phyloP scores from a whole-genome alignment of 768 basidiomycete species.

The Ramaria sp. region DNA sequence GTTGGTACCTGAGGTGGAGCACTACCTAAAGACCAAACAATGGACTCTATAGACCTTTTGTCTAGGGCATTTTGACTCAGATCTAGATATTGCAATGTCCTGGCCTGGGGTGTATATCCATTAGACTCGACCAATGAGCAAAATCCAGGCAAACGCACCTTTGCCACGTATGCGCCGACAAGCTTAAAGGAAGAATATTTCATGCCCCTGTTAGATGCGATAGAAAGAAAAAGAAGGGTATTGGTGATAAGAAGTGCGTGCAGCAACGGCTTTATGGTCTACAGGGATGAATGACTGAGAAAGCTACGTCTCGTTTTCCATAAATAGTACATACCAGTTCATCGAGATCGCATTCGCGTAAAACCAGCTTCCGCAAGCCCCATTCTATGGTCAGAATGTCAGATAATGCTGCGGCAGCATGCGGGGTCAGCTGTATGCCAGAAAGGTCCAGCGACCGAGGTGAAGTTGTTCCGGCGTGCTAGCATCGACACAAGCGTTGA shows the following conservation, averaged over 20 bases:
- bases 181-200: constrained; percentile 68
- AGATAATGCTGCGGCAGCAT: constrained; percentile 69
- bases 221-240: constrained; percentile 69
- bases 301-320: neutral
- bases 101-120: constrained; percentile 39
- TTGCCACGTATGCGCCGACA: constrained; percentile 68
- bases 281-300: neutral
- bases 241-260: constrained; percentile 82
- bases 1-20: constrained; percentile 13
- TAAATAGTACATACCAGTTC: constrained; percentile 47
- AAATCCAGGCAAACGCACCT: constrained; percentile 32
- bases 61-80: constrained; percentile 80
- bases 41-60: constrained; percentile 73
- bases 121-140: neutral
- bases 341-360: constrained; percentile 83
- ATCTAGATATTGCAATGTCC: constrained; percentile 76
- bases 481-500: constrained; percentile 2
- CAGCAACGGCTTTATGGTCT: constrained; percentile 82
- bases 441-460: constrained; percentile 77
- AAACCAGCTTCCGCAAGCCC: constrained; percentile 77
- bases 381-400: constrained; percentile 91
- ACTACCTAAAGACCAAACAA: constrained; percentile 54
- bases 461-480: constrained; percentile 42
- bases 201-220: constrained; percentile 79
- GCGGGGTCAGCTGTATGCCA: constrained; percentile 59